Base-by-base conservation (phyloP, 495 filamentous ascomycete species). In the Xylaria curta region DNA sequence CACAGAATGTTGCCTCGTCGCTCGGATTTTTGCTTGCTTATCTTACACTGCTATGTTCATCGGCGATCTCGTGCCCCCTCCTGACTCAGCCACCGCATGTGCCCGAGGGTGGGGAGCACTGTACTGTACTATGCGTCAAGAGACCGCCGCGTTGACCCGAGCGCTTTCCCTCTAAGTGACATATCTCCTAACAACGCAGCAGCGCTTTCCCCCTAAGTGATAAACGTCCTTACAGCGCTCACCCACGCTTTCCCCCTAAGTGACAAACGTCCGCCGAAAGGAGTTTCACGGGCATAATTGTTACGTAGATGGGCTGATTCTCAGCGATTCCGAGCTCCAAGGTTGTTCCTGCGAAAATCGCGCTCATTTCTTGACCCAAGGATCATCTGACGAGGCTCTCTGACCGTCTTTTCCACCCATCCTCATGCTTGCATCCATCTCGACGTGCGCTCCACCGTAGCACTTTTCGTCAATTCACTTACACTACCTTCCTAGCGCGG, bases 101-200 rank as follows among this genome's bases (percentile, higher is more conserved):
- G 9, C n/a, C 60, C 60, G 7, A 38, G 31, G 31, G 58, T 60
- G 58, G 58, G 24, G 58, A 38, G 31, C 17, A 24, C 53, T 31
- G 24, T 31, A 26, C 21, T 6, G 47, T 54, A 12, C 53, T 56
- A 26, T 56, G 53, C 17, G 53, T 31, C 24, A 19, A 71, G 47
- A 56, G 26, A 44, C 70, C 70, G 54, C 70, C 70, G 70, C 40
- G 33, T 72, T 56, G 42, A 51, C 70, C 70, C 70, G 70, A 42
- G 24, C 54, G 70, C 70, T 68, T 72, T 72, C 54, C 70, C 70
- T 40, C 70, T 72, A 72, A 72, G 70, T 72, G 70, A 68, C 46
- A 72, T 51, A 72, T 54, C 40, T 54, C 70, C 69, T 71, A 61
- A 62, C 53, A 56, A 38, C 59, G 59, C 49, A 69, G 47, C 42